Base-by-base conservation (phyloP, 208 protist species). In the Blastocrithidia nonstop region DNA sequence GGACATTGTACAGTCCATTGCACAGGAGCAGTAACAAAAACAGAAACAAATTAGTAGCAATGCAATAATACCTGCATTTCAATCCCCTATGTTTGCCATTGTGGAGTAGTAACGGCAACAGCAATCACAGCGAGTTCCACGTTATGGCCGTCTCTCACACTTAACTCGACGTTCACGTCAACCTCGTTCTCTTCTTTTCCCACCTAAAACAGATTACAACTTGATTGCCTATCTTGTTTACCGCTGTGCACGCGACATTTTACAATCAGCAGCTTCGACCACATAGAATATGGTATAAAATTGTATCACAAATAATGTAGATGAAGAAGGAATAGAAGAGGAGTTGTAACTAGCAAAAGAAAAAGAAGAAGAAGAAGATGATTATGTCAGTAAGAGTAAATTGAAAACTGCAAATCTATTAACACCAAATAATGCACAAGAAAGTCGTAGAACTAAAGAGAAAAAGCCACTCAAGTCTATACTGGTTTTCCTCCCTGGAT, bases 401-500 rank as follows among this genome's bases (percentile, higher is more conserved):
- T 13, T 16, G n/a, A n/a, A n/a, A n/a, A n/a, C n/a, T n/a, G n/a
- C n/a, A n/a, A n/a, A n/a, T n/a, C n/a, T n/a, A n/a, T 22, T 20
- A 20, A 11, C 7, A 28, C 13, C 1, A 15, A n/a, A 2, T 33
- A 16, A 0, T 2, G 15, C 8, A 8, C 46, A 16, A 6, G n/a
- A 5, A 25, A 40, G 13, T 6, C 22, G 28, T 6, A 39, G 11
- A 13, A 20, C 19, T 1, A 13, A 5, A 25, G 27, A 11, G 33
- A 47, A 33, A 22, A 38, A n/a, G n/a, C n/a, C n/a, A n/a, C n/a
- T n/a, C n/a, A 86, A 86, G 50, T 97, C 98, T 44, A 93, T 99
- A 43, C 83, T 99, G 6, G 61, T 99, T 1, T 99, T 99, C 58
- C 70, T 99, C 1, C 99, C 98, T 1, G 97, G 97, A 26, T 96